These are phyloP conservation scores for Mucor velutinosus DNA, from an alignment of 371 early-diverging fungal genomes.

Conservation along the genomic window DNA sequence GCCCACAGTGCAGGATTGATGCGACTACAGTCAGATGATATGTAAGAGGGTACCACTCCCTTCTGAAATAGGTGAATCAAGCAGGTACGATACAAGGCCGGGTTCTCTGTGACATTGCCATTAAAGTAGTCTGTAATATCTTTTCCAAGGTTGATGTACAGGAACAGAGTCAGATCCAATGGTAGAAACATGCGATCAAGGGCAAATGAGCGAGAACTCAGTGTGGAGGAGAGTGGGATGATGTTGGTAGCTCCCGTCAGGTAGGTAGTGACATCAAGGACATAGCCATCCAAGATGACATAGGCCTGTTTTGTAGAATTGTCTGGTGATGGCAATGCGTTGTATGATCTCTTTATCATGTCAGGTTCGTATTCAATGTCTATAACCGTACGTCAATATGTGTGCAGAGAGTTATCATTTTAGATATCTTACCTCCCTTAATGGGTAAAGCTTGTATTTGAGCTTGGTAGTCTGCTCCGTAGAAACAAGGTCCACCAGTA, in stretches of 20 bases:
- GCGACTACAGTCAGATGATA: slow-evolving; percentile 29
- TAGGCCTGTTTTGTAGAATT: slow-evolving; percentile 34
- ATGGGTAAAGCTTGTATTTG: slow-evolving; percentile 14
- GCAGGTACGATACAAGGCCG: slow-evolving; percentile 31
- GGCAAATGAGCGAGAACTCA: slow-evolving; percentile 43
- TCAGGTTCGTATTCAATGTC: slow-evolving; percentile 36
- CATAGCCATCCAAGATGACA: slow-evolving; percentile 42
- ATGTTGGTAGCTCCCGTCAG: slow-evolving; percentile 38
- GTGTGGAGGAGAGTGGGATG: slow-evolving; percentile 30
- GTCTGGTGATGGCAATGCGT: slow-evolving; percentile 25
- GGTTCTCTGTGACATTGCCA: slow-evolving; percentile 29
- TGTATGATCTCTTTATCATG: slow-evolving; percentile 20
- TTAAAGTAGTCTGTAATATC: slow-evolving; percentile 45
- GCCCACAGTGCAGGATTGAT: slow-evolving; percentile 55
- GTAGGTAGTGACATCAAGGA: slow-evolving; percentile 47
- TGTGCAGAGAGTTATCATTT: not conserved
- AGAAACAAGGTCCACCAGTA: slow-evolving; percentile 46
- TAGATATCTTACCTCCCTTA: slow-evolving; percentile 32
- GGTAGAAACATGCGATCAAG: slow-evolving; percentile 49
- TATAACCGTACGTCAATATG: slow-evolving; percentile 6
- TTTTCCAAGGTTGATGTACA: slow-evolving; percentile 44
- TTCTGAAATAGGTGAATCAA: slow-evolving; percentile 36
- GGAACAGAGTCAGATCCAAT: slow-evolving; percentile 36
- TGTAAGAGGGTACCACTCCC: slow-evolving; percentile 31
- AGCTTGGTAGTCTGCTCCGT: slow-evolving; percentile 8